phyloP scores from a whole-genome alignment of 306 rosid species.

The Cucumis hystrix region DNA sequence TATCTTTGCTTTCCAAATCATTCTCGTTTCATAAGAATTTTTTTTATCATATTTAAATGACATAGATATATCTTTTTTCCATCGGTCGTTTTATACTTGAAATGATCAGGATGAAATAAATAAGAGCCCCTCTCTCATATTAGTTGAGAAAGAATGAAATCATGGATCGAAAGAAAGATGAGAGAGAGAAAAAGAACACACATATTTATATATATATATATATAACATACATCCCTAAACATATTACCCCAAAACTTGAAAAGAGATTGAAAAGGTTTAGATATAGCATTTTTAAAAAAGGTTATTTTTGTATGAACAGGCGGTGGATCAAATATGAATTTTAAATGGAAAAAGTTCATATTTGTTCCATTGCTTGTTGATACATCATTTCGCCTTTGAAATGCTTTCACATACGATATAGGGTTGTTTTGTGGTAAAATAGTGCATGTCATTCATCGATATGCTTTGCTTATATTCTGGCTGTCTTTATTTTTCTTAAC shows the following conservation, averaged over 20 bases:
- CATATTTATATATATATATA: background rate
- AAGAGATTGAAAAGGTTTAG: background rate
- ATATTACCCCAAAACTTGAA: background rate
- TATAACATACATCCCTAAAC: background rate
- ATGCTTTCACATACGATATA: background rate
- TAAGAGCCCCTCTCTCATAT: too few species aligned
- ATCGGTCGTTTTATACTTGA: too few species aligned
- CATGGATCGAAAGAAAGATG: too few species aligned
- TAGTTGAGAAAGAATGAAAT: too few species aligned
- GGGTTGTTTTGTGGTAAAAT: background rate
- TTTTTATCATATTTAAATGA: too few species aligned
- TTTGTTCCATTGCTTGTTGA: conserved; percentile 41
- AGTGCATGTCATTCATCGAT: too few species aligned
- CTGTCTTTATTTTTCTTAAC: too few species aligned
- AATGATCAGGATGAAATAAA: too few species aligned
- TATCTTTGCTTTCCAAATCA: too few species aligned
- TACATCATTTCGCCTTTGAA: conserved; percentile 1
- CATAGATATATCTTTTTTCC: too few species aligned
- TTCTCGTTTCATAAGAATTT: too few species aligned
- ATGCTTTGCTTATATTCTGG: too few species aligned
- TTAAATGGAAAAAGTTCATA: conserved; percentile 23
- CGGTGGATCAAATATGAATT: conserved; percentile 84
- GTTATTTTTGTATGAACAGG: conserved; percentile 47
- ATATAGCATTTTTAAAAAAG: background rate
- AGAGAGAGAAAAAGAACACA: background rate